These are phyloP conservation scores for Linderniella brevidens DNA, from an alignment of 257 asterid genomes.

Conservation along the genomic window DNA sequence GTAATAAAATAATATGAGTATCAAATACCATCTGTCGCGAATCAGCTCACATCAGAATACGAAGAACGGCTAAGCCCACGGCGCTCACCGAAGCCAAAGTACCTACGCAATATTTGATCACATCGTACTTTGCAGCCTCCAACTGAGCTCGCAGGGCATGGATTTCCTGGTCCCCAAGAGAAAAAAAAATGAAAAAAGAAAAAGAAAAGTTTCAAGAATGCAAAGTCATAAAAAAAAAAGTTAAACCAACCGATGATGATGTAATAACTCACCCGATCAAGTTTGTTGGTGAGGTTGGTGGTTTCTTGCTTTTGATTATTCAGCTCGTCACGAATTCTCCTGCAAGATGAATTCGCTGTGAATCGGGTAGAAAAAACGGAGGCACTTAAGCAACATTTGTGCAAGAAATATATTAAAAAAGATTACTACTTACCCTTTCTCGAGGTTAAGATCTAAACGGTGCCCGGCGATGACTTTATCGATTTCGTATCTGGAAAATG, in stretches of 20 bases:
- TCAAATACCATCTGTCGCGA: slow-evolving; percentile 17
- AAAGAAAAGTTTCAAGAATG: background rate
- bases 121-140: slow-evolving; percentile 92
- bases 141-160: slow-evolving; percentile 63
- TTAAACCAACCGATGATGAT: too few species aligned
- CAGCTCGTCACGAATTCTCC: slow-evolving; percentile 91
- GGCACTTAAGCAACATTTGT: background rate
- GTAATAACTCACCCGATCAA: slow-evolving; percentile 54
- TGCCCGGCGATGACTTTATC: slow-evolving; percentile 94
- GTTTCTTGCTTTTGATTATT: slow-evolving; percentile 80
- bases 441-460: slow-evolving; percentile 89
- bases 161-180: slow-evolving; percentile 95
- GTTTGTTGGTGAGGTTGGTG: slow-evolving; percentile 73
- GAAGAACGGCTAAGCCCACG: slow-evolving; percentile 68
- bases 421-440: slow-evolving; percentile 46
- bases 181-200: slow-evolving; percentile 5
- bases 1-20: too few species aligned
- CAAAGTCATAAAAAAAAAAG: too few species aligned
- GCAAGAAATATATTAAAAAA: background rate
- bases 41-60: slow-evolving; percentile 37
- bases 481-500: slow-evolving; percentile 61
- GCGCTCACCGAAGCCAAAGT: slow-evolving; percentile 78
- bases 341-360: slow-evolving; percentile 15
- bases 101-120: slow-evolving; percentile 86
- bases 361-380: background rate